These are phyloP conservation scores for Daldinia sp. DNA, from an alignment of 2,329 filamentous ascomycete genomes.

Conservation along the genomic window DNA sequence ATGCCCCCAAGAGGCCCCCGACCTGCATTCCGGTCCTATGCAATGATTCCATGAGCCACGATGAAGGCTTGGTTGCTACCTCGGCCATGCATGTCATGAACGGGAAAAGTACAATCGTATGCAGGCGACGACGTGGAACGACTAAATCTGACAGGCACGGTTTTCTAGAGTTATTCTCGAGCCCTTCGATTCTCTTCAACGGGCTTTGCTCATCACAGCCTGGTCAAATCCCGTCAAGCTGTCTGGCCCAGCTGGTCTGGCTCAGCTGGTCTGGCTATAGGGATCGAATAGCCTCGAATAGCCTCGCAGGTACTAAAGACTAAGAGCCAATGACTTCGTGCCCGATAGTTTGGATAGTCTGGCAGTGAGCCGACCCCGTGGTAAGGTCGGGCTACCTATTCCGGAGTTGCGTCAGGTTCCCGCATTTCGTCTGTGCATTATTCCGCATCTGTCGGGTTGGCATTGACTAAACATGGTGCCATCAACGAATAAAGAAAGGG, in stretches of 20 bases:
- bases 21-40: slow-evolving; percentile 15
- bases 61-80: slow-evolving; percentile 14
- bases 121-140: slow-evolving; percentile 11
- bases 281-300: not conserved
- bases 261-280: not conserved
- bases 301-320: slow-evolving; percentile 26
- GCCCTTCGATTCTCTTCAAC: slow-evolving; percentile 1
- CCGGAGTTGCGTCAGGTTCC: slow-evolving; percentile 9
- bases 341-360: slow-evolving; percentile 31
- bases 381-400: not conserved
- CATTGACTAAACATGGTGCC: slow-evolving; percentile 28
- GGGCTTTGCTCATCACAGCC: slow-evolving; percentile 29
- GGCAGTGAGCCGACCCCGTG: slow-evolving; percentile 25
- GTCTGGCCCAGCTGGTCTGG: too few relatives aligned
- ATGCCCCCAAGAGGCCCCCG: slow-evolving; percentile 1
- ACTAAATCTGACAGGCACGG: slow-evolving; percentile 23
- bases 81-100: slow-evolving; percentile 25
- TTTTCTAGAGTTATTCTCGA: slow-evolving; percentile 11
- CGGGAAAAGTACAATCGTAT: slow-evolving; percentile 1
- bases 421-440: slow-evolving; percentile 12
- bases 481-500: slow-evolving; percentile 23
- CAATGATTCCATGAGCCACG: slow-evolving; percentile 8
- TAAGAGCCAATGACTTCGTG: slow-evolving; percentile 23
- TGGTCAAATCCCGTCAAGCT: slow-evolving; percentile 27
- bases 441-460: slow-evolving; percentile 14